These are phyloP conservation scores for Auricularia cornea DNA, from an alignment of 768 basidiomycete genomes.

Conservation along the genomic window DNA sequence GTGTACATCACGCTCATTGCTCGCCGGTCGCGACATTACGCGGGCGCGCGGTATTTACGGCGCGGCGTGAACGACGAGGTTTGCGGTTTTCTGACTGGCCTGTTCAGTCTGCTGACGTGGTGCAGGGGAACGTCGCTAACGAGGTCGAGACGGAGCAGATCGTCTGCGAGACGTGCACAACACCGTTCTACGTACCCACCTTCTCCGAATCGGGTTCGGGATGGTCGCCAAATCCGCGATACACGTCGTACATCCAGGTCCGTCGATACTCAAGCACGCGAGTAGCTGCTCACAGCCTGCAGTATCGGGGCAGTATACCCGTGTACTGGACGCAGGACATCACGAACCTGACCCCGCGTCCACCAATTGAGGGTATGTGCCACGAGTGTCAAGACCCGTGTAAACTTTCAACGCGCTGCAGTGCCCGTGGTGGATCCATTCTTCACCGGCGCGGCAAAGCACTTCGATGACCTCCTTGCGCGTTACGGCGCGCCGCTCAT, in stretches of 20 bases:
- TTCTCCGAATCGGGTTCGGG: slow-evolving; percentile 18
- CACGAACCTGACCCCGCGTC: slow-evolving; percentile 81
- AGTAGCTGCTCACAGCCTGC: background rate
- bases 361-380: slow-evolving; percentile 92
- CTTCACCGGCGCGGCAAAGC: slow-evolving; percentile 83
- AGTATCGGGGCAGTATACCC: slow-evolving; percentile 94
- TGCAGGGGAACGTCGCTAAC: slow-evolving; percentile 92
- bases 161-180: slow-evolving; percentile 81
- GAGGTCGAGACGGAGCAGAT: slow-evolving; percentile 99
- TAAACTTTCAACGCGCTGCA: slow-evolving; percentile 26
- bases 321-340: slow-evolving; percentile 96
- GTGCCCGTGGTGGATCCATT: slow-evolving; percentile 93
- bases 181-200: slow-evolving; percentile 75
- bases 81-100: background rate
- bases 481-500: slow-evolving; percentile 87
- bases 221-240: slow-evolving; percentile 63
- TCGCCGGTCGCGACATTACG: slow-evolving; percentile 87
- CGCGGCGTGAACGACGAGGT: slow-evolving; percentile 93
- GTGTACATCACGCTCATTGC: slow-evolving; percentile 94
- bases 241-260: slow-evolving; percentile 92
- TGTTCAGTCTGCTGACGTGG: background rate
- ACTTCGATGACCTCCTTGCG: slow-evolving; percentile 85
- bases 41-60: slow-evolving; percentile 89
- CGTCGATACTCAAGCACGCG: slow-evolving; percentile 1
- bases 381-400: background rate